These are phyloP conservation scores for Pleurostoma richardsiae DNA, from an alignment of 2,329 filamentous ascomycete genomes.

Conservation along the genomic window DNA sequence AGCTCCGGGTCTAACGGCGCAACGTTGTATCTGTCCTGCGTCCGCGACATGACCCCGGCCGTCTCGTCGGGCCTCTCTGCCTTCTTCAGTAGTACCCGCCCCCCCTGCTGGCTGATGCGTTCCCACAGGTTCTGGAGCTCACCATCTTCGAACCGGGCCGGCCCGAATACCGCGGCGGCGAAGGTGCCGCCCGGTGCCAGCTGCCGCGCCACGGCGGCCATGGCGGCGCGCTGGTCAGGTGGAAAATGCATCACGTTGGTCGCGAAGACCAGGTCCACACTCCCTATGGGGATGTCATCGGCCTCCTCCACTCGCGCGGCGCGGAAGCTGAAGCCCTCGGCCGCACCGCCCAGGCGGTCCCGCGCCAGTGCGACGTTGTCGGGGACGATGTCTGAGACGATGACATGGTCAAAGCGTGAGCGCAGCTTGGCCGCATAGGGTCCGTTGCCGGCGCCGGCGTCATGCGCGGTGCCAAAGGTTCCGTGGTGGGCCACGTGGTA, in stretches of 20 bases:
- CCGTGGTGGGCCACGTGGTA: slow-evolving; percentile 14
- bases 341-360: slow-evolving; percentile 5
- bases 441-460: slow-evolving; percentile 16
- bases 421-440: slow-evolving; percentile 11
- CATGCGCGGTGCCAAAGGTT: slow-evolving; percentile 11
- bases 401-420: slow-evolving; percentile 12
- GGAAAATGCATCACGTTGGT: slow-evolving; percentile 11
- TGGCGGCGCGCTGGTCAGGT: slow-evolving; percentile 7
- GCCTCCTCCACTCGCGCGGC: slow-evolving; percentile 10
- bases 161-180: slow-evolving; percentile 8
- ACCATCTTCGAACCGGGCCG: slow-evolving; percentile 3
- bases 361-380: slow-evolving; percentile 12
- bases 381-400: slow-evolving; percentile 15
- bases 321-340: slow-evolving; percentile 9
- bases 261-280: slow-evolving; percentile 10
- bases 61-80: background rate
- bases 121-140: slow-evolving; percentile 4
- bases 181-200: slow-evolving; percentile 11
- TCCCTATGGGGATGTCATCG: slow-evolving; percentile 8
- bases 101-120: background rate
- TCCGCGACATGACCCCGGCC: background rate
- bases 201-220: slow-evolving; percentile 11
- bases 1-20: background rate
- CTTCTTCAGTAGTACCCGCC: background rate
- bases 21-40: slow-evolving; percentile 1